Evolutionary conservation across 1,284 basidiomycete species (phyloP), one percentile per base, ranked within the genome.

Genomic region (Mycena sp.): DNA sequence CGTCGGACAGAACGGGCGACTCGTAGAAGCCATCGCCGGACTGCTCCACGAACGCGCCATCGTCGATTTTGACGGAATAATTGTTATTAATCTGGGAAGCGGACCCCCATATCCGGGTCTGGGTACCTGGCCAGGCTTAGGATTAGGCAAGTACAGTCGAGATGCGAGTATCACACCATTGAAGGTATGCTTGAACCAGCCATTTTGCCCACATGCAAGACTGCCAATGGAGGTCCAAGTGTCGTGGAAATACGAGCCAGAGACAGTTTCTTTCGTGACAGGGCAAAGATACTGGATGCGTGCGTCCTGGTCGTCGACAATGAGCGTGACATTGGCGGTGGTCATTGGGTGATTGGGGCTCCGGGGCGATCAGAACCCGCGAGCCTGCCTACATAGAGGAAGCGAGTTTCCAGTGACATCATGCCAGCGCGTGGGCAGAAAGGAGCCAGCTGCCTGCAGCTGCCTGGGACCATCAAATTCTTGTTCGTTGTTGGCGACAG

Each of bases 231-330:
- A 72, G 10, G 78, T 76, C 78, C 79, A 80, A 6, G 78, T 78
- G 60, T 77, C 74, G 60, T 76, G 76, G 64, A 73, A 77, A 64
- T 76, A 80, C 16, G 75, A 69, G 28, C 76, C 75, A 40, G 70
- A 61, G 12, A 78, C 74, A 7, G 58, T 61, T 48, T 79, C 72
- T 29, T 75, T 70, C 17, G 67, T 63, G 2, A 77, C 72, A 17
- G 75, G 72, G 59, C 79, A 81, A 17, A 79, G 71, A 61, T 79
- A 81, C 26, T 73, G 64, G 64, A 80, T 65, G 37, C 71, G 68
- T 2, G 61, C 46, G 67, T 77, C 76, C 58, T 77, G 78, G 68
- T 80, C 79, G 68, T 80, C 78, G 56, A 81, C 70, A 62, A 80
- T 70, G 57, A 78, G 65, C 16, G 74, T 73, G n/a, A n/a, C n/a